A percentile compares a stretch with the other conserved stretches of the same genome.
Evolutionary conservation across 495 filamentous ascomycete genomes (phyloP).

Genomic region (Podospora fimiseda): DNA sequence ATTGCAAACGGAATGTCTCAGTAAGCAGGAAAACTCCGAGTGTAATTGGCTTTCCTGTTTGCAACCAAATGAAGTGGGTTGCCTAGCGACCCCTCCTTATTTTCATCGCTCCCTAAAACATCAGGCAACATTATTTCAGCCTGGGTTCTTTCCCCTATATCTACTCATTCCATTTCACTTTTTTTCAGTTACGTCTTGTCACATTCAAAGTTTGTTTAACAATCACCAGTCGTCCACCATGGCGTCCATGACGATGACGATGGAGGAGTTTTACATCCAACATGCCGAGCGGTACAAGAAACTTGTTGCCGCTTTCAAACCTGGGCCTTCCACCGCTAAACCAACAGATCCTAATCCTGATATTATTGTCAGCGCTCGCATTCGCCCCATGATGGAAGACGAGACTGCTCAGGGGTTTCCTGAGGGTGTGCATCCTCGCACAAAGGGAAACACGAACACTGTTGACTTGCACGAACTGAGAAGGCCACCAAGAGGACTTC

Average conservation of each 20-base stretch:
- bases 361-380: constrained; percentile 16
- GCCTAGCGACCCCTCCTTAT: no score
- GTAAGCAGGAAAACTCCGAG: no score
- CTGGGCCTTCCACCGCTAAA: background rate
- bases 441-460: background rate
- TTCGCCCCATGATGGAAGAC: constrained; percentile 19
- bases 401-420: constrained; percentile 15
- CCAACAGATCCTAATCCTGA: constrained; percentile 5
- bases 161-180: background rate
- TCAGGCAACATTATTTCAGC: no score
- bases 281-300: constrained; percentile 17
- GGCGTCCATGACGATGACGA: background rate
- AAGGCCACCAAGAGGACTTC: constrained; percentile 9
- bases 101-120: no score
- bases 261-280: constrained; percentile 22
- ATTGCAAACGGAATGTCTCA: no score
- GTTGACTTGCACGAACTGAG: constrained; percentile 19
- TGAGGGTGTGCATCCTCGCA: constrained; percentile 8
- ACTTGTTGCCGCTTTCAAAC: constrained; percentile 17
- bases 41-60: no score
- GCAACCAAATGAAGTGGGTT: no score
- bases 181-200: background rate
- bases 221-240: background rate
- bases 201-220: background rate
- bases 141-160: background rate